Conservation (phyloP, 2,329 filamentous ascomycete species). For the Ceratocystis huliohia region DNA sequence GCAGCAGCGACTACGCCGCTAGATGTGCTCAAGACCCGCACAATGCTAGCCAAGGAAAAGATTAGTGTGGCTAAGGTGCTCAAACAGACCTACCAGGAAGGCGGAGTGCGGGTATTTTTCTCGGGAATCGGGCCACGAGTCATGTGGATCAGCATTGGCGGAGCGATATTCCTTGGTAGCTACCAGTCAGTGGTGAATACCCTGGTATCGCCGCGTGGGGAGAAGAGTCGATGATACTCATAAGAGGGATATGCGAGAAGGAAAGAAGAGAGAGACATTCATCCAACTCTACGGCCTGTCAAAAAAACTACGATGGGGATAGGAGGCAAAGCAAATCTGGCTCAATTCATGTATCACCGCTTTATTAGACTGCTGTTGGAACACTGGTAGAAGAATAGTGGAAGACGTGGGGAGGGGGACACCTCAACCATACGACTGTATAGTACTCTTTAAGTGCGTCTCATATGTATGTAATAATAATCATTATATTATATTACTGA, state of each 20-base stretch:
- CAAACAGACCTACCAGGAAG: constrained; percentile 48
- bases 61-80: constrained; percentile 49
- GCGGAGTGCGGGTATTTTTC: constrained; percentile 58
- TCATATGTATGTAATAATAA: not conserved
- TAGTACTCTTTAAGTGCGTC: not conserved
- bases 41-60: constrained; percentile 73
- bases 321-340: not conserved
- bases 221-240: not conserved
- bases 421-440: no score
- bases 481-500: not conserved
- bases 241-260: not conserved
- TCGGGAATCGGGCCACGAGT: constrained; percentile 68
- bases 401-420: not conserved
- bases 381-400: not conserved
- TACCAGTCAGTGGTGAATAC: constrained; percentile 79
- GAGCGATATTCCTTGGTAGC: constrained; percentile 85
- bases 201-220: not conserved
- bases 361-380: not conserved
- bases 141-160: constrained; percentile 89
- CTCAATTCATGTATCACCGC: constrained; percentile 6
- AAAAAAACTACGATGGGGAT: not conserved
- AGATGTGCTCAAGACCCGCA: constrained; percentile 90
- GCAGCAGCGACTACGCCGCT: constrained; percentile 83
- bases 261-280: not conserved
- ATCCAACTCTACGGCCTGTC: not conserved